Base-by-base conservation (phyloP, 2,329 filamentous ascomycete species). In the Fusarium gaditjirri region DNA sequence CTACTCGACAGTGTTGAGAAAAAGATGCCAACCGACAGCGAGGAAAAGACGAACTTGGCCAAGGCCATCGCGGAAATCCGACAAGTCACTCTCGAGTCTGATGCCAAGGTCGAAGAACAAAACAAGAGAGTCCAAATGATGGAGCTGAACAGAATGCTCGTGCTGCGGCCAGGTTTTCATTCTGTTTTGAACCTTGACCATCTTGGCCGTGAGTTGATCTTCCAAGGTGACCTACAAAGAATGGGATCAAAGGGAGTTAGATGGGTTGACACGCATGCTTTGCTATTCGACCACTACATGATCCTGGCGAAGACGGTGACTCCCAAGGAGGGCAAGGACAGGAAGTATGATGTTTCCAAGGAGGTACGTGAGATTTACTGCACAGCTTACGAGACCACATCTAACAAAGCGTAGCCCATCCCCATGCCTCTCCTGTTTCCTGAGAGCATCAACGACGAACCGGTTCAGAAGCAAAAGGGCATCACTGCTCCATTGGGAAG, bases 271-370 rank as follows among this genome's bases (percentile, higher is more conserved):
- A 97, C 94, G 1, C 94, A 98, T 79, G 94, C 94, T 5, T 88
- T 99, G 49, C 87, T 99, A 1, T 98, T 99, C 78, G 97, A 99
- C 77, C 95, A 99, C 82, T 99, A 98, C 80, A 87, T 99, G 41
- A 95, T 99, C 38, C 84, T 99, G 47, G 93, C 96, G 42, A 99
- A 99, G 84, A 87, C 94, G 12, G 86, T 91, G 7, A 86, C 88
- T 16, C 86, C 90, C 49, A 94, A 94, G 76, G 89, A 91, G 47
- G 87, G 90, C 47, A 89, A 89, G 52, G 89, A 92, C 59, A 96
- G 92, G 82, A 94, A 93, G 76, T 99, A 96, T 75, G 96, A 99
- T 80, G 95, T 99, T 36, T 98, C 95, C 2, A 95, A 97, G 81
- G 87, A 97, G 82, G 91, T 92, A 82, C 83, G 88, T 76, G 25